These are phyloP conservation scores for Alternaria infectoria DNA, from an alignment of 2,329 filamentous ascomycete genomes.

Conservation along the genomic window DNA sequence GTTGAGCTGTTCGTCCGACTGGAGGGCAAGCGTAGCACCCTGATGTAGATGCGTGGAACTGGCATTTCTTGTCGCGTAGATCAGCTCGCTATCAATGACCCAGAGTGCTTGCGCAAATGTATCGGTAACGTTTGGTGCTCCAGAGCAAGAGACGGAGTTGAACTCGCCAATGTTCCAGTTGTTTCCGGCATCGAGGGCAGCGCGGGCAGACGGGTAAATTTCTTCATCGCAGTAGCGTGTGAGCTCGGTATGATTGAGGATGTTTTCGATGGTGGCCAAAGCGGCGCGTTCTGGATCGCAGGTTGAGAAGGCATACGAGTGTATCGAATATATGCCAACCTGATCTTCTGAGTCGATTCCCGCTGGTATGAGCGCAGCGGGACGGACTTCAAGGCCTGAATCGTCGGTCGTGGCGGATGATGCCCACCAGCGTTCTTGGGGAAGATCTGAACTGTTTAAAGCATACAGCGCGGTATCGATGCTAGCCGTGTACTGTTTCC, in stretches of 20 bases:
- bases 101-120: constrained; percentile 20
- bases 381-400: constrained; percentile 12
- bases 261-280: constrained; percentile 14
- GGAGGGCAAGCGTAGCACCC: constrained; percentile 15
- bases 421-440: constrained; percentile 14
- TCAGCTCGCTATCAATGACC: constrained; percentile 16
- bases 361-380: constrained; percentile 15
- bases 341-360: constrained; percentile 10
- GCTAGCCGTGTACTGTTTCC: constrained; percentile 11
- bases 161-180: constrained; percentile 17
- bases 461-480: constrained; percentile 9
- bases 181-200: constrained; percentile 6
- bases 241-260: constrained; percentile 19
- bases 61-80: constrained; percentile 15
- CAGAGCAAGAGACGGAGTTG: constrained; percentile 16
- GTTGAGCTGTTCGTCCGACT: constrained; percentile 16
- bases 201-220: constrained; percentile 16
- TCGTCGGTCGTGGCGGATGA: constrained; percentile 18
- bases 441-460: not conserved
- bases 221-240: constrained; percentile 14
- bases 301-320: constrained; percentile 13
- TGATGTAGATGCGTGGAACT: constrained; percentile 8
- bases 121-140: constrained; percentile 15
- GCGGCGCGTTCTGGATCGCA: constrained; percentile 5
- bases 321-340: constrained; percentile 12